These are phyloP conservation scores for Rhizopogon vesiculosus DNA, from an alignment of 768 basidiomycete genomes.

Conservation along the genomic window DNA sequence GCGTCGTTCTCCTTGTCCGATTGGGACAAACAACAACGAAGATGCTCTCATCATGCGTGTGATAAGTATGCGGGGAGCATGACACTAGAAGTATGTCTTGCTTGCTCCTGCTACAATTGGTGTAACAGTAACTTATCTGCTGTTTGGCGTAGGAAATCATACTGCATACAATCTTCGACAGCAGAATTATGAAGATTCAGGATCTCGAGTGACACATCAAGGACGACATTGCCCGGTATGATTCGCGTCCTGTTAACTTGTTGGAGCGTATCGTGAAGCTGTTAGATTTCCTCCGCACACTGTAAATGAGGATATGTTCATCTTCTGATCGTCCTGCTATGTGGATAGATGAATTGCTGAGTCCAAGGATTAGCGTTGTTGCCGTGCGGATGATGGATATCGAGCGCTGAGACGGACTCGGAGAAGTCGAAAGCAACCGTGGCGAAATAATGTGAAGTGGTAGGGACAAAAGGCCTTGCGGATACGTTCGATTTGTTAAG, in stretches of 20 bases:
- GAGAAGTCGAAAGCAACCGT: too few relatives aligned
- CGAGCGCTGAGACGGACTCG: too few relatives aligned
- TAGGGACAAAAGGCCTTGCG: too few relatives aligned
- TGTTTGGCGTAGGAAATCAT: constrained; percentile 68
- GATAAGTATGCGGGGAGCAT: constrained; percentile 80
- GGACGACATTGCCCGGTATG: constrained; percentile 85
- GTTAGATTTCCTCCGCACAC: constrained; percentile 33
- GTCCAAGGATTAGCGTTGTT: constrained; percentile 78
- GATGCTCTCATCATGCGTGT: constrained; percentile 37
- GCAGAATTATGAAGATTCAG: constrained; percentile 70
- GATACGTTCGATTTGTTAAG: too few relatives aligned
- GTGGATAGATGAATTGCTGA: constrained; percentile 59
- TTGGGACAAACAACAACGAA: constrained; percentile 15
- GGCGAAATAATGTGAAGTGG: too few relatives aligned
- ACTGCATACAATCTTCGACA: constrained; percentile 86
- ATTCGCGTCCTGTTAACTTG: constrained; percentile 70
- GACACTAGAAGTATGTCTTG: constrained; percentile 69
- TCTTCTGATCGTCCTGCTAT: constrained; percentile 48
- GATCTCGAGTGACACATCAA: constrained; percentile 84
- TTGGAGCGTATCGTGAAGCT: constrained; percentile 76
- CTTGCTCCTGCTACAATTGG: neutral
- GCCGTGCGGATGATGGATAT: constrained; percentile 47
- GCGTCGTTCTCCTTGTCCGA: neutral
- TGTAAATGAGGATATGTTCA: constrained; percentile 14
- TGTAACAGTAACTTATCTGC: constrained; percentile 2